phyloP scores from a whole-genome alignment of 257 asterid genomes.

The Nicotiana obtusifolia region DNA sequence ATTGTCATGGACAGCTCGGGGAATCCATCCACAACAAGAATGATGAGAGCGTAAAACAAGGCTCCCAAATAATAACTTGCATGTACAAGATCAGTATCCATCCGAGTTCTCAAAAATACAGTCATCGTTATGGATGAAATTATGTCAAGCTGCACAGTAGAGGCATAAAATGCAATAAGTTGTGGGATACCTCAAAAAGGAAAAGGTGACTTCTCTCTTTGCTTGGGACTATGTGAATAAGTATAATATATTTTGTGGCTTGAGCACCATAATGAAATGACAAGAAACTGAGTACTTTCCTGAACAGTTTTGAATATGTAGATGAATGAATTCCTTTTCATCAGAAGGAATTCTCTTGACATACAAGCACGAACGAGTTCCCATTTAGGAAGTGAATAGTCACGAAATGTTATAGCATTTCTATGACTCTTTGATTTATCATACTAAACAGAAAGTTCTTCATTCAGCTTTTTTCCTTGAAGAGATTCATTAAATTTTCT shows the following conservation, averaged over 20 bases:
- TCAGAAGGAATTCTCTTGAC: slow-evolving; percentile 46
- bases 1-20: slow-evolving; percentile 49
- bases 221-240: not conserved
- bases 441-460: slow-evolving; percentile 30
- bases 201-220: not conserved
- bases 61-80: slow-evolving; percentile 53
- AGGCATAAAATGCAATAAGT: not conserved
- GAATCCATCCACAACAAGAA: slow-evolving; percentile 44
- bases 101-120: too few species aligned
- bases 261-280: not conserved
- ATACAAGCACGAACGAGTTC: slow-evolving; percentile 37
- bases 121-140: slow-evolving; percentile 43
- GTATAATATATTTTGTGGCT: not conserved
- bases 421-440: slow-evolving; percentile 36
- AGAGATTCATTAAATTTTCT: slow-evolving; percentile 33
- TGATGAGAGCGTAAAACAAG: slow-evolving; percentile 32
- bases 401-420: slow-evolving; percentile 28
- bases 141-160: slow-evolving; percentile 35
- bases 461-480: slow-evolving; percentile 21
- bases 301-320: slow-evolving; percentile 39
- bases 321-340: slow-evolving; percentile 44
- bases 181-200: not conserved
- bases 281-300: slow-evolving; percentile 21
- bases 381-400: slow-evolving; percentile 45
- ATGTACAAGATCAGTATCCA: slow-evolving; percentile 31